Conservation (phyloP, 495 filamentous ascomycete species). For the Trichoderma gamsii region DNA sequence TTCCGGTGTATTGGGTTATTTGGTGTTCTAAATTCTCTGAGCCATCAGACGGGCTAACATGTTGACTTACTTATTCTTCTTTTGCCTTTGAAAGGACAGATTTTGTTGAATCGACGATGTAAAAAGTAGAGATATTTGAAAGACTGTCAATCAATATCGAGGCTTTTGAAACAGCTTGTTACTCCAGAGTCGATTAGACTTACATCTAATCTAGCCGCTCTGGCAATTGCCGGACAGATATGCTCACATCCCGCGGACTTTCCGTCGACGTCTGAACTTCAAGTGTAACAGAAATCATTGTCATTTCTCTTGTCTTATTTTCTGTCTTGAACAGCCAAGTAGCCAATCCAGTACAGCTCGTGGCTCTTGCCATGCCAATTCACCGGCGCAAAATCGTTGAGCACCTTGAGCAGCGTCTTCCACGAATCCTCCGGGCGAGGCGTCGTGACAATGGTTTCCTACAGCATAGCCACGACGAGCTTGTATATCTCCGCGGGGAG, state of each 20-base stretch:
- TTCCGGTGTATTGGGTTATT: no score
- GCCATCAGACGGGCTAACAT: no score
- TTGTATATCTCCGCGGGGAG: not conserved
- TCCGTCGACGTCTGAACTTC: not conserved
- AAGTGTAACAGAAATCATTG: not conserved
- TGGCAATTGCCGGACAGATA: no score
- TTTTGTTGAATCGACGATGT: no score
- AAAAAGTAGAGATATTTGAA: no score
- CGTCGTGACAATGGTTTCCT: not conserved
- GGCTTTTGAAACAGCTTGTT: no score
- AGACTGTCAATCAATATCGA: no score
- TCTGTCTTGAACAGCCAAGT: not conserved
- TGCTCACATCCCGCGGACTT: not conserved
- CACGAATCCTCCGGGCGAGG: not conserved
- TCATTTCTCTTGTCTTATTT: not conserved
- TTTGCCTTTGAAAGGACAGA: no score
- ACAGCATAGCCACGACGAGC: conserved; percentile 9
- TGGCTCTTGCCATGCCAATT: not conserved
- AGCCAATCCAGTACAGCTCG: conserved; percentile 4
- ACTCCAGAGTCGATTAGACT: no score
- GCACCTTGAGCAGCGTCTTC: conserved; percentile 2
- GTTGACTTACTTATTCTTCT: no score
- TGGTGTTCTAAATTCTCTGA: no score
- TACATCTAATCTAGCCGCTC: no score
- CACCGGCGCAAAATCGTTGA: conserved; percentile 6